Percentiles rank a stretch among this genome's conserved stretches.
Conservation (phyloP, 805 yeast genomes). For the Naumovozyma baii region DNA sequence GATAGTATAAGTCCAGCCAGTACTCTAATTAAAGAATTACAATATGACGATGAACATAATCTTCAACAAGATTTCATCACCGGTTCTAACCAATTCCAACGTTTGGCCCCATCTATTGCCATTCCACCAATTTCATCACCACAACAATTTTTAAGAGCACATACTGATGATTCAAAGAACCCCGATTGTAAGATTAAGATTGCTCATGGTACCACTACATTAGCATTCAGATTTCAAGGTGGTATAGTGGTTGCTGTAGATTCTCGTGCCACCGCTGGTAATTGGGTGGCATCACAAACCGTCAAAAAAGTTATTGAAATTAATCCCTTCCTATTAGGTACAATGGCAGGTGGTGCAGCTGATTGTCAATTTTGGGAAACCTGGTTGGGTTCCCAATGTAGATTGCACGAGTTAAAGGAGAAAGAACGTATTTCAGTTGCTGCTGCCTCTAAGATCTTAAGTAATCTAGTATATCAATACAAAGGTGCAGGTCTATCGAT, state of each 20-base stretch:
- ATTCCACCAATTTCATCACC: constrained; percentile 85
- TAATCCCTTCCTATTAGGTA: constrained; percentile 88
- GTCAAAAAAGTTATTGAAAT: constrained; percentile 96
- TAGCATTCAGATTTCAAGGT: constrained; percentile 91
- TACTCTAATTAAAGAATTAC: constrained; percentile 20
- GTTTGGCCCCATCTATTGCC: constrained; percentile 49
- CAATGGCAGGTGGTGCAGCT: constrained; percentile 99
- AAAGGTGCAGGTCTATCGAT: constrained; percentile 97
- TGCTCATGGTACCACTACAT: constrained; percentile 98
- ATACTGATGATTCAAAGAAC: constrained; percentile 87
- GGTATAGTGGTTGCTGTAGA: constrained; percentile 96
- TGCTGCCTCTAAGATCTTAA: constrained; percentile 88
- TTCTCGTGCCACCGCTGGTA: constrained; percentile 95
- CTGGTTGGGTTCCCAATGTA: constrained; percentile 95
- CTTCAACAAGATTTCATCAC: constrained; percentile 30
- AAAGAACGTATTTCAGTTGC: constrained; percentile 93
- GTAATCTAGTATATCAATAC: constrained; percentile 83
- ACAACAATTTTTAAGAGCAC: constrained; percentile 89
- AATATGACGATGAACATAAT: constrained; percentile 26
- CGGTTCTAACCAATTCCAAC: constrained; percentile 24
- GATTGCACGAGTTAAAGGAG: constrained; percentile 88
- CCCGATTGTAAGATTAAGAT: constrained; percentile 93
- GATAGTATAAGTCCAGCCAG: constrained; percentile 18
- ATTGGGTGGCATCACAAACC: constrained; percentile 96
- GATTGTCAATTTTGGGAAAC: constrained; percentile 99